Conservation (phyloP, 2,329 filamentous ascomycete genomes). For the Ophidiomyces ophidiicola region DNA sequence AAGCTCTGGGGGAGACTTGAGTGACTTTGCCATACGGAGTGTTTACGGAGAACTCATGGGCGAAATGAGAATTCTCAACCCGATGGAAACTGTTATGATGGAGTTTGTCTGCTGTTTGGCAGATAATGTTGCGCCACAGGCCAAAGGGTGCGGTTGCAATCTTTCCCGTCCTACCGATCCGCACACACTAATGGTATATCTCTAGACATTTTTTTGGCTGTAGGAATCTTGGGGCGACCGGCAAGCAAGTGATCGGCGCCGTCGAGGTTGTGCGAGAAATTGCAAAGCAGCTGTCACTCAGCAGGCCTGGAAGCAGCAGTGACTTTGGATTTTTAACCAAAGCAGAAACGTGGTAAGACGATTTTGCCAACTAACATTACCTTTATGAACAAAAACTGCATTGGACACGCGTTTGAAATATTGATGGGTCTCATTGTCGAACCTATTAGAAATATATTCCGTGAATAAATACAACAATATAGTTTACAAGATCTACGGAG, state of each 20-base stretch:
- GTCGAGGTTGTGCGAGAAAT: conserved; percentile 17
- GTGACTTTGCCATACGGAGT: conserved; percentile 20
- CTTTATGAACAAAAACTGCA: too few species aligned
- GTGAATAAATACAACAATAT: too few species aligned
- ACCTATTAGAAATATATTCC: too few species aligned
- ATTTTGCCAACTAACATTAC: too few species aligned
- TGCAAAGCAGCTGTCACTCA: conserved; percentile 15
- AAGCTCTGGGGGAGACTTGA: conserved; percentile 21
- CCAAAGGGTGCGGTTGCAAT: conserved; percentile 20
- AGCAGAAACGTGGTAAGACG: conserved; percentile 13
- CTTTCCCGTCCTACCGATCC: background rate
- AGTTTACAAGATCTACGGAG: too few species aligned
- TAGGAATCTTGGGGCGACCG: conserved; percentile 19
- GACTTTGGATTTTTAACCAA: conserved; percentile 15
- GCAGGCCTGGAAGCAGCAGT: conserved; percentile 10
- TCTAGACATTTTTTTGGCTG: conserved; percentile 22
- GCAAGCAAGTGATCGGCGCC: conserved; percentile 15
- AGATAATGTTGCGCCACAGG: conserved; percentile 20
- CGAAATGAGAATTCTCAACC: conserved; percentile 19
- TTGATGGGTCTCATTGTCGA: too few species aligned
- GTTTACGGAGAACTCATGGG: conserved; percentile 23
- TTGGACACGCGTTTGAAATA: too few species aligned
- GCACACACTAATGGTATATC: background rate
- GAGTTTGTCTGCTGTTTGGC: conserved; percentile 24
- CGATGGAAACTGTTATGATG: conserved; percentile 20